Evolutionary conservation across 805 yeast species (phyloP).

Genomic region (Lipomyces lipofer): DNA sequence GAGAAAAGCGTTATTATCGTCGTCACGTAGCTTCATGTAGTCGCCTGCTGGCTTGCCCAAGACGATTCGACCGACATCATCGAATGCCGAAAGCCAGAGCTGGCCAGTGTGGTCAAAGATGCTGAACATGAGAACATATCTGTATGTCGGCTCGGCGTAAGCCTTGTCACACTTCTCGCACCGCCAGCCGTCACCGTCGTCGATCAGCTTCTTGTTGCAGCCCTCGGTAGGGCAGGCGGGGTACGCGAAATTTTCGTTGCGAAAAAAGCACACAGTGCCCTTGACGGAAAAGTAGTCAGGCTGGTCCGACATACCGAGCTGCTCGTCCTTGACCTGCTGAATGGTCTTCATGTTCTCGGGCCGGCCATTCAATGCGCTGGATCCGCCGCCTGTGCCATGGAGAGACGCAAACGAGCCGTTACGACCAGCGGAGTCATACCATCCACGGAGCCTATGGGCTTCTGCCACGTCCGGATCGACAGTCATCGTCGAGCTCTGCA

Average conservation of each 20-base stretch:
- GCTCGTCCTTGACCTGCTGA: slow-evolving; percentile 61
- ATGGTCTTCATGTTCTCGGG: slow-evolving; percentile 65
- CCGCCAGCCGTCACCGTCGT: slow-evolving; percentile 75
- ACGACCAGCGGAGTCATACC: slow-evolving; percentile 86
- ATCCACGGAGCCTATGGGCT: slow-evolving; percentile 85
- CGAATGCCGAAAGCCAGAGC: slow-evolving; percentile 83
- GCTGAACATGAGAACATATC: slow-evolving; percentile 76
- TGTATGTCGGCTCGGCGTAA: slow-evolving; percentile 67
- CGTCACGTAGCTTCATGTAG: slow-evolving; percentile 43
- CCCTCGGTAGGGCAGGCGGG: slow-evolving; percentile 81
- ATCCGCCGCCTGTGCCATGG: slow-evolving; percentile 48
- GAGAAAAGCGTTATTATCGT: slow-evolving; percentile 40
- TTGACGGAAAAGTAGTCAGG: slow-evolving; percentile 77
- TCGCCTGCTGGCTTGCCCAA: slow-evolving; percentile 67
- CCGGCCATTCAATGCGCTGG: slow-evolving; percentile 39
- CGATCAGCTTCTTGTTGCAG: slow-evolving; percentile 83
- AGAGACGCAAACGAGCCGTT: slow-evolving; percentile 55
- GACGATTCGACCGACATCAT: slow-evolving; percentile 73
- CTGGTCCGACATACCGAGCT: slow-evolving; percentile 69
- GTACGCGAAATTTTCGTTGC: slow-evolving; percentile 76
- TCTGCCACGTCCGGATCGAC: slow-evolving; percentile 88
- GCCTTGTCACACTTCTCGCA: slow-evolving; percentile 87
- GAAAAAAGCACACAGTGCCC: slow-evolving; percentile 70
- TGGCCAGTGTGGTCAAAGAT: slow-evolving; percentile 82
- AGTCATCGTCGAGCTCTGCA: slow-evolving; percentile 71